A percentile compares a stretch with the other conserved stretches of the same genome.
Conservation (phyloP, 805 yeast species). For the Candida qinlingensis region DNA sequence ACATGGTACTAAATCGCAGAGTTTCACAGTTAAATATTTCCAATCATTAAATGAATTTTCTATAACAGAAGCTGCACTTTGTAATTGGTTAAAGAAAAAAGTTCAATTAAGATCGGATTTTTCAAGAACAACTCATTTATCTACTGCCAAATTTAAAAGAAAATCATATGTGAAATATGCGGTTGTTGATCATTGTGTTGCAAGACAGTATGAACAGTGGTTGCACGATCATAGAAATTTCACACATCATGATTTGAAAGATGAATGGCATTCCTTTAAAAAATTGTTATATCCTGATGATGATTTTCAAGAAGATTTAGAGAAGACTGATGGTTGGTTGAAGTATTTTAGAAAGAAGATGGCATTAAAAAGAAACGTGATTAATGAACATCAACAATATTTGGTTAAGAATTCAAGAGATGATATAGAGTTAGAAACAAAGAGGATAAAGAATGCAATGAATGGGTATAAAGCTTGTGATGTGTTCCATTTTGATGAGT, state of each 20-base stretch:
- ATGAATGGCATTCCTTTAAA: conserved; percentile 26
- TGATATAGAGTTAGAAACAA: conserved; percentile 5
- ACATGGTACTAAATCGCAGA: conserved; percentile 29
- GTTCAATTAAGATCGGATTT: conserved; percentile 16
- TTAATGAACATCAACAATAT: conserved; percentile 21
- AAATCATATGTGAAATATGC: conserved; percentile 25
- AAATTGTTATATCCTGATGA: conserved; percentile 10
- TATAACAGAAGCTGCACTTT: conserved; percentile 34
- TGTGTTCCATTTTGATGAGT: conserved; percentile 34
- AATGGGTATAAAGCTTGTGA: conserved; percentile 18
- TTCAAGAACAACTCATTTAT: background rate
- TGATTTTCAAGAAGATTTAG: background rate
- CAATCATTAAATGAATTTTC: conserved; percentile 26
- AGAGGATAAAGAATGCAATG: conserved; percentile 19
- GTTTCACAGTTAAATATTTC: conserved; percentile 31
- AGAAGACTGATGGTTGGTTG: conserved; percentile 37
- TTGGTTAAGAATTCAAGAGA: background rate
- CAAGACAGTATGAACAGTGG: conserved; percentile 31
- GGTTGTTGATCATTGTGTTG: conserved; percentile 32
- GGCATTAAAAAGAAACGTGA: conserved; percentile 24
- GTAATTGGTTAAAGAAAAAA: conserved; percentile 36
- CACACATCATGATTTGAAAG: conserved; percentile 27
- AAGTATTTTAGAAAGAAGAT: conserved; percentile 33
- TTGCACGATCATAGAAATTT: conserved; percentile 25
- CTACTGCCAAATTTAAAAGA: conserved; percentile 20